Base-by-base conservation (phyloP, 2,329 filamentous ascomycete genomes). In the Cladosporium sp. region DNA sequence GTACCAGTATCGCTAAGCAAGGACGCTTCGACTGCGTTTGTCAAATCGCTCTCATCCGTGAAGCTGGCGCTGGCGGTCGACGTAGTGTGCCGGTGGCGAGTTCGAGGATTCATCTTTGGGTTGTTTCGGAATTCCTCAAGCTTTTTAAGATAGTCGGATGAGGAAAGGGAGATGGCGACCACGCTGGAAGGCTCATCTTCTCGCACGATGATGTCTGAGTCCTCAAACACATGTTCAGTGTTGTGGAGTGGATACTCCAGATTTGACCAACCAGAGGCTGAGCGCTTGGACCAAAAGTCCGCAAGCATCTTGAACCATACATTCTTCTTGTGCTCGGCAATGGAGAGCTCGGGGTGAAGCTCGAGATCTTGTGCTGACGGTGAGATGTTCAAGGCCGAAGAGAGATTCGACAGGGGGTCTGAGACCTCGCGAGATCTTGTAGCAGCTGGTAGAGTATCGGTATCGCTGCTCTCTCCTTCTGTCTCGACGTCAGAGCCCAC, bases 231-330 rank as follows among this genome's bases (percentile, higher is more conserved):
- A 67, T 98, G 93, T 65, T 98, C 93, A 13, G 85, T 88, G 39
- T 85, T 62, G 16, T 70, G 67, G 36, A 97, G 79, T 3, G 94
- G 94, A 62, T 98, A 98, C 49, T 98, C 93, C 16, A 98, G 78
- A 18, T 86, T 82, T 5, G 86, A 80, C 93, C 93, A 98, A 32
- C 92, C 91, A 67, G 90, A 96, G 19, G 94, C 89, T 41, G 93
- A 97, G 47, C 93, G 83, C 69, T 98, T 94, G 2, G 93, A 94
- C 93, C 93, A 98, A 68, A 98, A 98, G 62, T 92, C 96, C 13
- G 90, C 93, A 39, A 98, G 77, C 73, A 96, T 90, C 65, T 94
- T 95, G 81, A 98, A 86, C 57, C 97, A 74, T 39, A 90, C 96
- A 51, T 84, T 91, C 67, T 92, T 93, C 64, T 96, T 89, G 63